Conservation (phyloP, 208 protist genomes). For the Leishmania tropica region DNA sequence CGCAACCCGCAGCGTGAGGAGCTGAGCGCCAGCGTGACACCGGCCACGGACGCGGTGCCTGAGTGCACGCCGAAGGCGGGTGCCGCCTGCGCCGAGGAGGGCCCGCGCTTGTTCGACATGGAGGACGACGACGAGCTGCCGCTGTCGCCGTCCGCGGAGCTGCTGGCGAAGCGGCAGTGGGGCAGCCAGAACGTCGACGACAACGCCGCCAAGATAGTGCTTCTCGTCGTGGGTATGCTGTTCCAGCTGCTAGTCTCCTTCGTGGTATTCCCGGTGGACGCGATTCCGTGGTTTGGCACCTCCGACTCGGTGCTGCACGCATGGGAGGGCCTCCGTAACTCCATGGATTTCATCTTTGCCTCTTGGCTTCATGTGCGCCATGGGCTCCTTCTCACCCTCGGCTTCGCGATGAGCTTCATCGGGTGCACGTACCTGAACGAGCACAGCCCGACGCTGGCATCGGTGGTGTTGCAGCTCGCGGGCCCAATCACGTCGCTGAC, state of each 20-base stretch:
- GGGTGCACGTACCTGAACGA: slow-evolving; percentile 86
- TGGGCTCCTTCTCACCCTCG: slow-evolving; percentile 68
- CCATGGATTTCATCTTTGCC: slow-evolving; percentile 64
- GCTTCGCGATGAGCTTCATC: slow-evolving; percentile 81
- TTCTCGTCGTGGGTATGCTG: slow-evolving; percentile 63
- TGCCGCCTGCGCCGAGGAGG: slow-evolving; percentile 9
- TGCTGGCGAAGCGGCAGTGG: slow-evolving; percentile 55
- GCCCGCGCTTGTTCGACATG: slow-evolving; percentile 7
- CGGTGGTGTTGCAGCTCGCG: slow-evolving; percentile 80
- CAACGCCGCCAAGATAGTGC: slow-evolving; percentile 70
- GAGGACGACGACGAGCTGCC: slow-evolving; percentile 25
- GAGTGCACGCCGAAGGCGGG: background rate
- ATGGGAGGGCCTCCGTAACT: slow-evolving; percentile 52
- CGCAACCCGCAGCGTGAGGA: background rate
- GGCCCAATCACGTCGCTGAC: slow-evolving; percentile 74
- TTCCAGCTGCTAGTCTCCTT: slow-evolving; percentile 76
- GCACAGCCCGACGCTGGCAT: slow-evolving; percentile 80
- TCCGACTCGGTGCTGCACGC: slow-evolving; percentile 41
- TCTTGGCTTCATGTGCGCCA: slow-evolving; percentile 71
- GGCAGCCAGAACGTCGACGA: slow-evolving; percentile 61
- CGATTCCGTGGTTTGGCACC: slow-evolving; percentile 79
- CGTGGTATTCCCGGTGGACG: slow-evolving; percentile 68
- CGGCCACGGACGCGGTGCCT: background rate
- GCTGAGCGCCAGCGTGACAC: background rate
- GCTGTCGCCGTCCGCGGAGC: slow-evolving; percentile 19